Conservation (phyloP, 1,284 basidiomycete species). For the Ustilago esculenta region DNA sequence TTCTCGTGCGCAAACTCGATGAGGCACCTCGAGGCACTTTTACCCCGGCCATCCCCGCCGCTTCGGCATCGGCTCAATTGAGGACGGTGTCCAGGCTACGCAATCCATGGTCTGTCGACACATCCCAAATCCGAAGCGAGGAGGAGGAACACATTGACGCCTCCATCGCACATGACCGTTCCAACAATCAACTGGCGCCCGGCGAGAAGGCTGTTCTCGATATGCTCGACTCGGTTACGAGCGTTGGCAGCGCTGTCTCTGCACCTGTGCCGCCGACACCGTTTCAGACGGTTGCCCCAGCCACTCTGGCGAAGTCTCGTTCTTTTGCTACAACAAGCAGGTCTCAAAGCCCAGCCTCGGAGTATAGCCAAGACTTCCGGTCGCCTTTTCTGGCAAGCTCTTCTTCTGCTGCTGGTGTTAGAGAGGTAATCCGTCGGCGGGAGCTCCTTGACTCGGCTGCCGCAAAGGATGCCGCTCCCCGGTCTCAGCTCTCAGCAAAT, state of each 20-base stretch:
- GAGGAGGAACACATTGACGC: conserved; percentile 43
- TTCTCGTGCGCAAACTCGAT: conserved; percentile 53
- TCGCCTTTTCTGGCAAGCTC: conserved; percentile 37
- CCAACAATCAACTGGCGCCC: conserved; percentile 18
- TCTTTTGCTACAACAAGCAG: conserved; percentile 34
- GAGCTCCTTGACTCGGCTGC: conserved; percentile 39
- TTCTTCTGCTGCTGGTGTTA: conserved; percentile 35
- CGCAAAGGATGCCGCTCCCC: not conserved
- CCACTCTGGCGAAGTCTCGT: conserved; percentile 26
- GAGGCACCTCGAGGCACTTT: conserved; percentile 45
- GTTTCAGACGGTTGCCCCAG: conserved; percentile 35
- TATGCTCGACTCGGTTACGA: conserved; percentile 49
- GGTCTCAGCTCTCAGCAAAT: conserved; percentile 15
- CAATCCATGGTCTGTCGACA: conserved; percentile 35
- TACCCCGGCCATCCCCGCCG: conserved; percentile 34
- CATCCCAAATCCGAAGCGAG: conserved; percentile 21
- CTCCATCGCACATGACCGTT: conserved; percentile 35
- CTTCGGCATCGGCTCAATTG: conserved; percentile 23
- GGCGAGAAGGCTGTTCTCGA: conserved; percentile 51
- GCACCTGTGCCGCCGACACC: conserved; percentile 25
- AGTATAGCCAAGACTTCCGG: conserved; percentile 39
- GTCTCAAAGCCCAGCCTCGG: conserved; percentile 37
- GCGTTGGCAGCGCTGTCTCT: conserved; percentile 14
- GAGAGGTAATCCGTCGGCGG: conserved; percentile 36
- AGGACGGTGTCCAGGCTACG: conserved; percentile 9